These are phyloP conservation scores for Bertia moriformis DNA, from an alignment of 2,329 filamentous ascomycete species.

Conservation along the genomic window DNA sequence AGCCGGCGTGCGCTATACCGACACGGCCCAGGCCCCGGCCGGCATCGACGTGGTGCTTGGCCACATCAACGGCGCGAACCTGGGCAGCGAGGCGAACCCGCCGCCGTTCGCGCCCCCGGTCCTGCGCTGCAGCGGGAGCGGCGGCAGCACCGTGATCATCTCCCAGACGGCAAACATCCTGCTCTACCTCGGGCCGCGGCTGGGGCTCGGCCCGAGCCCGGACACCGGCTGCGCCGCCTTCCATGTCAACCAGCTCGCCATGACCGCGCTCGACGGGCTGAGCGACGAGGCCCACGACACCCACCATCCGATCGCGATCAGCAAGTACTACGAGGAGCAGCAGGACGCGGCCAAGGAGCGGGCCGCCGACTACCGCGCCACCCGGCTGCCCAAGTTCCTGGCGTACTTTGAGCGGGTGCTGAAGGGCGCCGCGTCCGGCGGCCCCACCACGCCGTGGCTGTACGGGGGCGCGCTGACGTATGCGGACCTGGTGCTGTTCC, in stretches of 20 bases:
- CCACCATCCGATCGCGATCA: slow-evolving; percentile 53
- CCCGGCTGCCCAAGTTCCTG: slow-evolving; percentile 58
- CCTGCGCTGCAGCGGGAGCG: too few relatives aligned
- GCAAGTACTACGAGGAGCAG: slow-evolving; percentile 61
- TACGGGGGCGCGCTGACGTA: slow-evolving; percentile 52
- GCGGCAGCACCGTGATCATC: slow-evolving; percentile 46
- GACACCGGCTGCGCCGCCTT: slow-evolving; percentile 23
- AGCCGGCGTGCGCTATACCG: slow-evolving; percentile 46
- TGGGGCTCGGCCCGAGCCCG: slow-evolving; percentile 35
- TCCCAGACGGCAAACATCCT: slow-evolving; percentile 62
- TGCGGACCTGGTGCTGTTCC: slow-evolving; percentile 62
- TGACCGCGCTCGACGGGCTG: slow-evolving; percentile 59
- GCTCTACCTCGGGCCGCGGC: slow-evolving; percentile 47
- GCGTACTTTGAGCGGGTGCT: slow-evolving; percentile 57
- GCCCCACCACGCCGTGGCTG: slow-evolving; percentile 50
- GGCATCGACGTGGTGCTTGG: slow-evolving; percentile 34
- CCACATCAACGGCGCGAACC: slow-evolving; percentile 26
- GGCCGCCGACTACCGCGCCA: slow-evolving; percentile 39
- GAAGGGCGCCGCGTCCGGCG: slow-evolving; percentile 35
- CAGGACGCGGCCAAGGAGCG: slow-evolving; percentile 48
- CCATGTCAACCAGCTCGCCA: slow-evolving; percentile 43
- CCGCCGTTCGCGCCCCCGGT: slow-evolving; percentile 54
- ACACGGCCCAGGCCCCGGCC: slow-evolving; percentile 30
- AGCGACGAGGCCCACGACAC: slow-evolving; percentile 61
- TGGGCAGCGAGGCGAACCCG: slow-evolving; percentile 40